Evolutionary conservation across 352 stramenopile species (phyloP), one percentile per base, ranked within the genome.

Genomic region (Phytophthora niederhauseri): DNA sequence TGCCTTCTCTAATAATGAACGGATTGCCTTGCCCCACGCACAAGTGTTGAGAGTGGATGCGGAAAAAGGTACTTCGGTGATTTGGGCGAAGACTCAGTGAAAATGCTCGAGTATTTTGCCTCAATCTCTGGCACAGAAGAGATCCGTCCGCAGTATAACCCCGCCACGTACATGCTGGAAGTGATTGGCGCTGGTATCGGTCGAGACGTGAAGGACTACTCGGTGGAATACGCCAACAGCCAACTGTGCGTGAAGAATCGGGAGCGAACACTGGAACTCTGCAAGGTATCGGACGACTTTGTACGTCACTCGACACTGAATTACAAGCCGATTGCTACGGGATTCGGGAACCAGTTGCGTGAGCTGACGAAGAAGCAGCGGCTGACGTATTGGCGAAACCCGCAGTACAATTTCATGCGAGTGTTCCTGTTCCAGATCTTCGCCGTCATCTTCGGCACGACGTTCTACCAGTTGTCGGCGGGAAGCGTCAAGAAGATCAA

Each of bases 31-130:
- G n/a, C n/a, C n/a, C n/a, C n/a, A n/a, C n/a, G n/a, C n/a, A n/a
- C n/a, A n/a, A n/a, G n/a, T n/a, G n/a, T n/a, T n/a, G n/a, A n/a
- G n/a, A n/a, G n/a, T n/a, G n/a, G n/a, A n/a, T n/a, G n/a, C n/a
- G n/a, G n/a, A n/a, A n/a, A n/a, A n/a, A n/a, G n/a, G n/a, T 98
- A 90, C 68, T 97, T 97, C 62, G 91, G 93, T 31, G 81, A 95
- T 9, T 63, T 98, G 31, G 93, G 92, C 20, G 68, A 92, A 26
- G 76, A 96, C 14, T 87, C 75, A 5, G 73, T 65, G 19, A 79
- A 84, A 31, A 79, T 98, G 63, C 83, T 98, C 22, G 61, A 90
- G 24, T 98, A 97, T 69, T 93, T 98, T 52, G 76, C 91, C 22
- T 76, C 70, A 19, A 83, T 95, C 24, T 94, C 90, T 50, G 75